Base-by-base conservation (phyloP, 2,329 filamentous ascomycete species). In the Cercospora citrullina region DNA sequence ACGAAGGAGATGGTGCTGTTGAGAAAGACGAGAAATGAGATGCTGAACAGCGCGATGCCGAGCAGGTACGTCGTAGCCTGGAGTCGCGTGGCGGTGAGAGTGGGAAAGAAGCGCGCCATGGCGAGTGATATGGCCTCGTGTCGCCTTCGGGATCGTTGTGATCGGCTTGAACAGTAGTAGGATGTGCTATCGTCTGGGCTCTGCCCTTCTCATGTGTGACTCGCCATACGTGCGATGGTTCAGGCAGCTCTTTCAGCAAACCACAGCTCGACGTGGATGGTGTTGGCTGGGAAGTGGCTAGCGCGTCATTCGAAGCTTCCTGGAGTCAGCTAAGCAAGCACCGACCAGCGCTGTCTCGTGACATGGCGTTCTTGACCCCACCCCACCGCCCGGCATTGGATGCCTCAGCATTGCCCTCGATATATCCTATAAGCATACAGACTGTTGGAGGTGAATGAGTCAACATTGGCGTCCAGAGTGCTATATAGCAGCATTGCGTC, bases 11-110 rank as follows among this genome's bases (percentile, higher is more conserved):
- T 85, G 77, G 89, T 90, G 82, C 89, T 91, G 83, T 95, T 95
- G 70, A 96, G 87, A 81, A 96, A 96, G 75, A 96, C 92, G 72
- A 96, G 90, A 82, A 95, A 95, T 64, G 91, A 90, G 76, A 96
- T 95, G 79, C 89, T 92, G 83, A 94, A 94, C 74, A 96, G 88
- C 69, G 91, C 91, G 75, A 95, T 91, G 77, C 90, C 90, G 71
- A 93, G 85, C 39, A 96, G 87, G 79, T 96, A 96, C 31, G 91
- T 91, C 66, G 86, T 79, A 31, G 86, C 83, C 76, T 90, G 87
- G 2, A 82, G 77, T 70, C 81, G 81, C 21, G 83, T 84, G n/a
- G 86, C 87, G 28, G 86, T 88, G 75, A 89, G 72, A 8, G 68
- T 64, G 5, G 78, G 76, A 63, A 79, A 76, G 23, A 78, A 36